Evolutionary conservation across 176 grass and related monocot genomes (phyloP), one percentile per base, ranked within the genome.

Genomic region (Phragmites australis): DNA sequence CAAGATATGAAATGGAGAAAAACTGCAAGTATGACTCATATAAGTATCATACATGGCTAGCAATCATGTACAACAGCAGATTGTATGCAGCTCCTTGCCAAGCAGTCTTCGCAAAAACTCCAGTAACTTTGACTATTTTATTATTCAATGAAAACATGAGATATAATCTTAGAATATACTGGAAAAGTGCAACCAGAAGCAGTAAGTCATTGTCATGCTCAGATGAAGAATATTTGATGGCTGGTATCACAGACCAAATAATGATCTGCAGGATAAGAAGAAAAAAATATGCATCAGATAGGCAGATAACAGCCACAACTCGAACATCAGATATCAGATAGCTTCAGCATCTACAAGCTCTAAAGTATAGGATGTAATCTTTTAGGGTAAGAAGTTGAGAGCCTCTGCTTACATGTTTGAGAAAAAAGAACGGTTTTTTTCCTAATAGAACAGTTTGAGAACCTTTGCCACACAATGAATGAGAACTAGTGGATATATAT

Each of bases 1-100:
- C 1, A 49, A 70, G 42, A 71, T 31, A 71, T 65, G 6, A 70
- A 69, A 81, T 63, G 50, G 26, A 5, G 5, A 50, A 78, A 69
- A 29, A 48, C 13, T 57, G 29, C 29, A 57, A 17, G 2, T 66
- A 52, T 65, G 40, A 63, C 34, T 66, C 41, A 65, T 76, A 71
- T 19, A 54, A 79, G 27, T 82, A 85, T 11, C 88, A 18, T 93
- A 95, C 96, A 93, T 99, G 96, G 72, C 96, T 99, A 31, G 96
- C 96, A 54, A 94, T 99, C 92, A 95, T 93, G 81, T 99, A 99
- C 65, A 99, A 81, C 23, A 95, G 86, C 25, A 99, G 86, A 85
- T 99, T 99, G 79, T 88, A 99, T 56, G 86, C 96, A 51, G 96
- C 96, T 60, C 92, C 96, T 56, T 70, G 82, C 96, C 96, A 99